Evolutionary conservation across 768 basidiomycete genomes (phyloP).

Genomic region (Amanita fuliginea): DNA sequence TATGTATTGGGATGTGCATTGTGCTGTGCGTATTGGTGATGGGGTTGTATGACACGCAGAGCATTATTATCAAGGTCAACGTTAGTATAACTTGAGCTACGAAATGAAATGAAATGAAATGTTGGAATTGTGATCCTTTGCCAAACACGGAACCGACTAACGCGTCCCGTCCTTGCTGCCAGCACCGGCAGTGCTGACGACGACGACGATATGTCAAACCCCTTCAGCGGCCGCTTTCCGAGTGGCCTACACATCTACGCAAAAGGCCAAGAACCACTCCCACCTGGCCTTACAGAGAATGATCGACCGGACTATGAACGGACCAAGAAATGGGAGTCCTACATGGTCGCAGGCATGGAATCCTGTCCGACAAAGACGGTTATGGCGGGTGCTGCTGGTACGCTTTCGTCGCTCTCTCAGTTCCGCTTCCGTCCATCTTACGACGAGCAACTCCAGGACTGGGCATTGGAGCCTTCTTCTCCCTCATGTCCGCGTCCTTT

Average conservation of each 20-base stretch:
- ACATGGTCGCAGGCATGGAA: slow-evolving; percentile 65
- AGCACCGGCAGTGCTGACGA: neutral
- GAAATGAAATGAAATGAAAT: neutral
- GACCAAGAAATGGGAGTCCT: slow-evolving; percentile 68
- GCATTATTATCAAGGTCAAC: slow-evolving; percentile 1
- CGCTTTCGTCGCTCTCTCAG: slow-evolving; percentile 16
- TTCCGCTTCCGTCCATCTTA: neutral
- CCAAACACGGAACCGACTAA: neutral
- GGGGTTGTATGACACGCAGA: neutral
- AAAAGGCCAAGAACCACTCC: slow-evolving; percentile 81
- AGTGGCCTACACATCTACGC: slow-evolving; percentile 66
- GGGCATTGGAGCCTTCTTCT: slow-evolving; percentile 90
- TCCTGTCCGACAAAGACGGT: slow-evolving; percentile 79
- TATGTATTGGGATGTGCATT: slow-evolving; percentile 1
- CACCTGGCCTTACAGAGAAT: slow-evolving; percentile 73
- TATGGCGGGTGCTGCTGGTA: slow-evolving; percentile 76
- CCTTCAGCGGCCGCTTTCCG: slow-evolving; percentile 15
- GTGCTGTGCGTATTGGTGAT: neutral
- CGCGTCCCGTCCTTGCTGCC: neutral
- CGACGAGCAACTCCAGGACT: too few species aligned
- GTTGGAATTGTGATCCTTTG: too few species aligned
- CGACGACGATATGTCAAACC: slow-evolving; percentile 2
- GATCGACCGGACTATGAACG: slow-evolving; percentile 59
- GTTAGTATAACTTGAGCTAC: neutral
- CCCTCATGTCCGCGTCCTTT: slow-evolving; percentile 91